Evolutionary conservation across 768 basidiomycete genomes (phyloP), one percentile per base, ranked within the genome.

Genomic region (Panus rudis): DNA sequence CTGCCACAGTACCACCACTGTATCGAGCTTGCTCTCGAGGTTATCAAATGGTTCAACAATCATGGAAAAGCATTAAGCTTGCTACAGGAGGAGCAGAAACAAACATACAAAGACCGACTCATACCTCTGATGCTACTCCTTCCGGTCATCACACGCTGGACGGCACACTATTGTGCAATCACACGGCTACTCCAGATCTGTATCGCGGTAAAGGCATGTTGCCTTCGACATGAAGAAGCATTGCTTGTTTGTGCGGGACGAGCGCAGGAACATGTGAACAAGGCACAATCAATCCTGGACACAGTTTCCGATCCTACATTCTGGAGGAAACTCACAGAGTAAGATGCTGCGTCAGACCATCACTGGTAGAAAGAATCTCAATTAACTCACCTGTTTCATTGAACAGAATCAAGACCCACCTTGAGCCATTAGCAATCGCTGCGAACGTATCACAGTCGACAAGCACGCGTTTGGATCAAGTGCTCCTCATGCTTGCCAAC

Each of bases 351-450:
- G 21, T 14, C 33, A 20, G 44, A 10, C 28, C 10, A 30, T 10
- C 28, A 10, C n/a, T 30, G 10, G 28, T 30, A n/a, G 28, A n/a
- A n/a, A n/a, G n/a, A n/a, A 10, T 30, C n/a, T n/a, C 10, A 10
- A 13, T 17, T 4, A 21, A 7, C 31, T 7, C 4, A 16, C 4
- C 37, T 5, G 13, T 12, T 20, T 30, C 14, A 10, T 30, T n/a
- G 28, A 10, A 16, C 27, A 57, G 56, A 5, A 43, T 55, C 21
- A 34, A 48, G 22, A 45, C 32, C 6, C 46, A 55, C 24, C 50
- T 58, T 22, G 27, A 51, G 21, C 69, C 65, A 14, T 61, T 71
- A 20, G 63, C 64, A 7, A 55, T 66, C 41, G 64, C 68, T 21
- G 54, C 63, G 4, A 65, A 67, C 47, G 49, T 65, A 33, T 52